phyloP scores from a whole-genome alignment of 768 basidiomycete species.

The Russula griseocarnosa region DNA sequence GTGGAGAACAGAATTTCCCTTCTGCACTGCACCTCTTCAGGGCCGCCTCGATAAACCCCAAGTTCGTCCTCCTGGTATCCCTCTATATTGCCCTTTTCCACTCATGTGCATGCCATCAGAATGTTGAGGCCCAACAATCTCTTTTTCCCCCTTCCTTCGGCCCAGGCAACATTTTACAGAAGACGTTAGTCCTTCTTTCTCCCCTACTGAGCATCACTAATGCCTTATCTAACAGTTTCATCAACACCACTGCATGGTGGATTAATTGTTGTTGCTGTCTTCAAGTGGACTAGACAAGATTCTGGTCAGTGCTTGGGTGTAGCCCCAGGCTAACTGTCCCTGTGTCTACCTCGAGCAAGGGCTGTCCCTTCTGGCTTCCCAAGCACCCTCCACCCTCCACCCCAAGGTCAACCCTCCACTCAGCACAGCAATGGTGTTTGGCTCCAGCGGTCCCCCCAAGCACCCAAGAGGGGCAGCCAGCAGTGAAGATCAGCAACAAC shows the following conservation, averaged over 20 bases:
- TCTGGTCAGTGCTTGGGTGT: too few species aligned
- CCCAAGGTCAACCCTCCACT: constrained; percentile 68
- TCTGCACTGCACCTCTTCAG: constrained; percentile 73
- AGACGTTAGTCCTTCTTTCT: too few species aligned
- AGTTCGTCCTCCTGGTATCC: constrained; percentile 35
- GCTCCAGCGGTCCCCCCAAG: constrained; percentile 10
- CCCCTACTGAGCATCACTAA: too few species aligned
- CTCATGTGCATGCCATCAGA: constrained; percentile 53
- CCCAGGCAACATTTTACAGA: too few species aligned
- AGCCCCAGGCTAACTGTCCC: constrained; percentile 6
- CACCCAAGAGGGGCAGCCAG: too few species aligned
- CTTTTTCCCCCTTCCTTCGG: too few species aligned
- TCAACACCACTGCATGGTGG: too few species aligned
- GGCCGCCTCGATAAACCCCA: constrained; percentile 43
- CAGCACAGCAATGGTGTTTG: constrained; percentile 38
- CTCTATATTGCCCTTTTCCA: constrained; percentile 57
- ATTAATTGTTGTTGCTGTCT: too few species aligned
- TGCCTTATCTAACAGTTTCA: too few species aligned
- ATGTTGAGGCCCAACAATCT: too few species aligned
- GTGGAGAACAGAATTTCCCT: constrained; percentile 63
- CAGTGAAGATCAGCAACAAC: too few species aligned
- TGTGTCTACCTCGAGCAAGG: constrained; percentile 39
- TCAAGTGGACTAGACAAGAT: too few species aligned
- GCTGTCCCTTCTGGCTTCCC: constrained; percentile 84
- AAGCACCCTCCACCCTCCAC: constrained; percentile 70